Evolutionary conservation across 768 basidiomycete species (phyloP).

Genomic region (Infundibulicybe gibba): DNA sequence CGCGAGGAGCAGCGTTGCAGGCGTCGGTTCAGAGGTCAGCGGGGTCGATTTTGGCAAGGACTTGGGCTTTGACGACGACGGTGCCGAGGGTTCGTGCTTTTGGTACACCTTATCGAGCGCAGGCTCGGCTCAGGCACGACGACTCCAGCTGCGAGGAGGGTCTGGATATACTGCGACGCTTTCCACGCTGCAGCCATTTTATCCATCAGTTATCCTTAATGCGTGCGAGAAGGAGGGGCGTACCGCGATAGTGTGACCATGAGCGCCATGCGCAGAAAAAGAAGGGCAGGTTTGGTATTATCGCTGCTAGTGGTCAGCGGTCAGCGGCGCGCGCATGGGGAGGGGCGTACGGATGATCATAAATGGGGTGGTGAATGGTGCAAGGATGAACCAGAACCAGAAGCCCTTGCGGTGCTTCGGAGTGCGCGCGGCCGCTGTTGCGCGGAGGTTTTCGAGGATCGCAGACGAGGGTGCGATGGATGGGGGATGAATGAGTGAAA

Average conservation of each 20-base stretch:
- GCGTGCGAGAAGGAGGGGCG: neutral
- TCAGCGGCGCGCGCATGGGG: neutral
- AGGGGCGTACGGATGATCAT: slow-evolving; percentile 64
- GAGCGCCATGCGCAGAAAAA: slow-evolving; percentile 85
- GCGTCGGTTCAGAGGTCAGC: slow-evolving; percentile 7
- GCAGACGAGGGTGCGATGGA: slow-evolving; percentile 28
- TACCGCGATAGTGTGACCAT: slow-evolving; percentile 83
- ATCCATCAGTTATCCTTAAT: neutral
- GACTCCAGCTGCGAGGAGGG: slow-evolving; percentile 49
- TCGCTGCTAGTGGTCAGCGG: slow-evolving; percentile 35
- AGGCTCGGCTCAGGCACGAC: slow-evolving; percentile 54
- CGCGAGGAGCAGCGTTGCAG: slow-evolving; percentile 38
- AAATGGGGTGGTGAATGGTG: slow-evolving; percentile 76
- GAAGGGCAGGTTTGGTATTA: slow-evolving; percentile 82
- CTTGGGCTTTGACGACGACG: no score
- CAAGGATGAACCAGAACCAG: slow-evolving; percentile 57
- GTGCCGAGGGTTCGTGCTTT: slow-evolving; percentile 10
- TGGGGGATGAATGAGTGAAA: slow-evolving; percentile 62
- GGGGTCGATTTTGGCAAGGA: slow-evolving; percentile 2
- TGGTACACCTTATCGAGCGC: slow-evolving; percentile 58
- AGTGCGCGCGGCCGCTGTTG: slow-evolving; percentile 48
- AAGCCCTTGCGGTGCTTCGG: slow-evolving; percentile 68
- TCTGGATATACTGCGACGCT: slow-evolving; percentile 64
- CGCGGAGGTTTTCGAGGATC: slow-evolving; percentile 43
- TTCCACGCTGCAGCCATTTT: slow-evolving; percentile 48